These are phyloP conservation scores for Phaeosphaeria sp. DNA, from an alignment of 2,329 filamentous ascomycete genomes.

Conservation along the genomic window DNA sequence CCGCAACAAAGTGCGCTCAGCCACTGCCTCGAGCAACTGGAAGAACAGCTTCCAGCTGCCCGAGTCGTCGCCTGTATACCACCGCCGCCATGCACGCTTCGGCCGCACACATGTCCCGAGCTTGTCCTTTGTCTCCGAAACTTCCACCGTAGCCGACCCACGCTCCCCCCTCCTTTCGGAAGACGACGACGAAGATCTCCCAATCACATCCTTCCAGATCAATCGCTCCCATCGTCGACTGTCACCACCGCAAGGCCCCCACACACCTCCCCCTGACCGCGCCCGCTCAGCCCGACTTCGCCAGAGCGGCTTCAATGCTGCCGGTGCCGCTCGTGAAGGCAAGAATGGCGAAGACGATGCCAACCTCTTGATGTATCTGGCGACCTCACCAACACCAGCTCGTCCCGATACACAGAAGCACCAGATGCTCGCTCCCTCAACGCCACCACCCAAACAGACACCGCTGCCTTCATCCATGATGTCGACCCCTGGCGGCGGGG, in stretches of 20 bases:
- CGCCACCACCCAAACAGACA: constrained; percentile 60
- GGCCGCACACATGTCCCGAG: constrained; percentile 71
- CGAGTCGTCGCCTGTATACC: constrained; percentile 86
- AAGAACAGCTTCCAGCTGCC: constrained; percentile 77
- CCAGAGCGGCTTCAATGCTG: constrained; percentile 46
- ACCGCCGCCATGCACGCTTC: constrained; percentile 75
- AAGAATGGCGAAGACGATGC: constrained; percentile 80
- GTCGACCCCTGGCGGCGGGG: constrained; percentile 77
- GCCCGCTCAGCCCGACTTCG: constrained; percentile 50
- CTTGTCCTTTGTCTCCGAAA: constrained; percentile 79
- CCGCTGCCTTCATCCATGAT: constrained; percentile 84
- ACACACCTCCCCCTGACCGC: constrained; percentile 49
- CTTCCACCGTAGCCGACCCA: constrained; percentile 69
- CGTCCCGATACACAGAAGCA: constrained; percentile 57
- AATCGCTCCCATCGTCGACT: constrained; percentile 66
- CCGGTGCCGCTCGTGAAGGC: constrained; percentile 51
- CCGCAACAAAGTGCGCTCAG: constrained; percentile 69
- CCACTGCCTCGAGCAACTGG: constrained; percentile 68
- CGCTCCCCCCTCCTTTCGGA: constrained; percentile 68
- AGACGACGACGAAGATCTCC: constrained; percentile 83
- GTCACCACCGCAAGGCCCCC: constrained; percentile 71
- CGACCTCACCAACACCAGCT: constrained; percentile 88
- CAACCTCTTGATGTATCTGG: constrained; percentile 85
- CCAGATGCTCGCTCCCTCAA: constrained; percentile 59
- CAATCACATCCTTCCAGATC: constrained; percentile 73